Evolutionary conservation across 805 yeast genomes (phyloP), one percentile per base, ranked within the genome.

Genomic region (Monosporozyma yasuniensis): DNA sequence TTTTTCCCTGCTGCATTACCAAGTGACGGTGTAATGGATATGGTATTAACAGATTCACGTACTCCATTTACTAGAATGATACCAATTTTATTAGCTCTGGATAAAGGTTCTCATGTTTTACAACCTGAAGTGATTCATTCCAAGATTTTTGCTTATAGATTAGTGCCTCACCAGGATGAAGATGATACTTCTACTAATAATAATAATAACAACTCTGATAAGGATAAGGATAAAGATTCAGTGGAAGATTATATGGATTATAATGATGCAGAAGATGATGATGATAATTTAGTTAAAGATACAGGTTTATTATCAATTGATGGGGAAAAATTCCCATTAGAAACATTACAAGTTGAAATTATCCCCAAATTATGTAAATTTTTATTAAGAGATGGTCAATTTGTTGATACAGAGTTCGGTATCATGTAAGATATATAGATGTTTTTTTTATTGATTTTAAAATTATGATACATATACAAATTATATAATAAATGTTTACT

Each of bases 1-100:
- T 87, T 91, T 61, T 93, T 93, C 70, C 99, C 99, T 1, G 95
- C 95, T 1, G 89, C 96, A 0, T 72, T 87, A 50, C 96, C 96
- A 1, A 74, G 78, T 53, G 99, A 93, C 68, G 96, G 96, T 3
- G 68, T 81, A 3, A 80, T 93, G 76, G 99, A 93, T 66, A 61
- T 91, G 65, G 77, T 91, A 18, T 65, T 86, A 28, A 80, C 85
- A 56, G 90, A 84, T 64, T 73, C 85, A 1, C 71, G 79, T 32
- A 72, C 84, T 0, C 78, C 86, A 11, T 57, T 87, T 1, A 50
- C 76, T 9, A 75, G 78, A 49, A 77, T 81, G 39, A 72, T 81
- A 2, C 74, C 78, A 12, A 76, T 84, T 2, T 69, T 93, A 42
- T 57, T 79, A 16, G 69, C 79, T 7, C 69, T 89, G 34, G 95